Conservation (phyloP, 495 filamentous ascomycete species). For the Oidiodendron maius region DNA sequence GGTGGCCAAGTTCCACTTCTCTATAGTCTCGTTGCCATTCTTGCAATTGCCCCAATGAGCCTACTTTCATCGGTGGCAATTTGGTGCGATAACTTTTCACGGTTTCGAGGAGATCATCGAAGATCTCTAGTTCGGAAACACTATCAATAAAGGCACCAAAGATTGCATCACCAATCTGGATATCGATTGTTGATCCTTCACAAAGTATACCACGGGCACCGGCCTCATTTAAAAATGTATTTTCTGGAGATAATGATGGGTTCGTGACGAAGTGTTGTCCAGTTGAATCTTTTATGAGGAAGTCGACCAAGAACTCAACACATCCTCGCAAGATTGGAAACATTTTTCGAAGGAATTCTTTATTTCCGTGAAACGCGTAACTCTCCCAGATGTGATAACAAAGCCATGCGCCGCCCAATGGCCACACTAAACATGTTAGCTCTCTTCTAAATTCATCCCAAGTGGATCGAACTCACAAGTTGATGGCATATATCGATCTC, state of each 20-base stretch:
- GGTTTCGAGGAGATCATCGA: conserved; percentile 14
- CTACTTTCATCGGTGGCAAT: conserved; percentile 25
- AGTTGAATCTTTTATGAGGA: conserved; percentile 33
- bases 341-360: conserved; percentile 23
- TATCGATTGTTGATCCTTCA: conserved; percentile 42
- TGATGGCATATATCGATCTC: conserved; percentile 37
- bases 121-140: conserved; percentile 20
- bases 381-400: conserved; percentile 42
- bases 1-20: conserved; percentile 41
- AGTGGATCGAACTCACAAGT: conserved; percentile 23
- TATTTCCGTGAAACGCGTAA: conserved; percentile 30
- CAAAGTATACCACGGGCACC: conserved; percentile 30
- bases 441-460: conserved; percentile 3
- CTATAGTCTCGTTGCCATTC: conserved; percentile 43
- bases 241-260: conserved; percentile 46
- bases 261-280: conserved; percentile 33
- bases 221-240: conserved; percentile 27
- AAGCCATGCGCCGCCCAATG: conserved; percentile 41
- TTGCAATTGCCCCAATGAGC: conserved; percentile 36
- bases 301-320: conserved; percentile 39
- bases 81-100: conserved; percentile 26
- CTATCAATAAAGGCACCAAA: conserved; percentile 29
- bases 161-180: conserved; percentile 36
- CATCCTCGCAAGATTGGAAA: conserved; percentile 29
- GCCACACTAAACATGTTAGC: too few relatives aligned